Base-by-base conservation (phyloP, 768 basidiomycete genomes). In the Boletus sp. region DNA sequence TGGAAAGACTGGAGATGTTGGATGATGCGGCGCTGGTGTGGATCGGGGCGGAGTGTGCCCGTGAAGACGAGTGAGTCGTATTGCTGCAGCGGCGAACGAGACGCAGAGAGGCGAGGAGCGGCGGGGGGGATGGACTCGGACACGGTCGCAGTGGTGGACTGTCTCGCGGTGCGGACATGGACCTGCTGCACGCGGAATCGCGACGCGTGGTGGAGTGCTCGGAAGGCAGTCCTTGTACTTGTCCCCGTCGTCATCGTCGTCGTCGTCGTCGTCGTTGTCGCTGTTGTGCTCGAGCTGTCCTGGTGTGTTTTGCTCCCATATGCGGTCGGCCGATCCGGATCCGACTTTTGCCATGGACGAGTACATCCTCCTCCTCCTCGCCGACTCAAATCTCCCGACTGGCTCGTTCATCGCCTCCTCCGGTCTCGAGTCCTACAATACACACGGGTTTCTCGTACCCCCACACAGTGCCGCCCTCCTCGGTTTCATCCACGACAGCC, bases 351-450 rank as follows among this genome's bases (percentile, higher is more conserved):
- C 6, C 41, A 63, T 60, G 60, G 71, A 74, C 70, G 70, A 73
- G 0, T 90, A 88, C 69, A 72, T 93, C 30, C 76, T 93, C 17
- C 81, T 94, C 37, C 78, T 95, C 34, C 80, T 96, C 40, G 81
- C 90, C 0, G 93, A 96, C 74, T 90, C 91, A 57, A 98, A 96
- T 70, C 84, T 99, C 4, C 97, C 97, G 2, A 98, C 96, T 0
- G 97, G 97, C 34, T 88, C 96, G 1, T 99, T 99, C 70, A 91
- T 98, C 54, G 91, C 95, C 1, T 97, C 94, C 1, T 83, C 91
- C 3, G 96, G 96, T 2, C 80, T 98, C 55, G 96, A 99, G 65
- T 93, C 93, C 5, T 94, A 84, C 67, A 73, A 83, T 38, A 86
- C 88, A 27, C 97, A 99, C 68, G 97, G 93, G 0, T 89, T 95